Evolutionary conservation across 495 filamentous ascomycete genomes (phyloP), one percentile per base, ranked within the genome.

Genomic region (Penicillium argentinense): DNA sequence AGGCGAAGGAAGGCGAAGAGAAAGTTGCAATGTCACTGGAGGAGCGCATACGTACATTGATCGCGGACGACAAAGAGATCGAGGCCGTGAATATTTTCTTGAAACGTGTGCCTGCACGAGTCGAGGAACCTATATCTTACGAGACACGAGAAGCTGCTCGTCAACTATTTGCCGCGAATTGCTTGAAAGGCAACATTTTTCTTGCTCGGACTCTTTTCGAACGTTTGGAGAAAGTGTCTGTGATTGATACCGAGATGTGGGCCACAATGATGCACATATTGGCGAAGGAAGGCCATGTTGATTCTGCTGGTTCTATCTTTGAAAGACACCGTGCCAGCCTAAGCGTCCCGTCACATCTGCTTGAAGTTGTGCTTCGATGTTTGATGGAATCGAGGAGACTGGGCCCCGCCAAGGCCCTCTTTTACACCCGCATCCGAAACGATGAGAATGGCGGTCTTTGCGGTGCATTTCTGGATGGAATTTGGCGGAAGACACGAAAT

Each of bases 401-500:
- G 37, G 57, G 50, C 9, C 45, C 56, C 4, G 70, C 72, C 19
- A 71, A 70, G 36, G 59, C 41, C 45, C 43, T 75, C 19, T 59
- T 75, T 29, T 57, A 61, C 14, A 39, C 54, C 8, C 58, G 64
- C 28, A 45, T 74, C 27, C 27, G 52, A 21, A 18, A 65, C 36
- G 72, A 74, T 32, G 46, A 51, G 7, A 55, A 63, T 18, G 72
- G 69, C 25, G 68, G 66, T 2, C 19, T 75, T 8, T 66, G 62
- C 32, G 69, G 69, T 23, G 59, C 63, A 9, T 75, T 66, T 49
- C 62, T 75, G n/a, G 58, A 61, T 21, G 64, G 65, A 3, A 24
- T 74, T 7, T 75, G 72, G 72, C 69, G 53, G 48, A 75, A 72
- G 53, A 68, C 72, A 4, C 51, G 64, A 13, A 72, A 56, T 23